A percentile compares a stretch with the other conserved stretches of the same genome.
These are phyloP conservation scores for Stephanodiscus triporus DNA, from an alignment of 108 stramenopile genomes.

Conservation along the genomic window DNA sequence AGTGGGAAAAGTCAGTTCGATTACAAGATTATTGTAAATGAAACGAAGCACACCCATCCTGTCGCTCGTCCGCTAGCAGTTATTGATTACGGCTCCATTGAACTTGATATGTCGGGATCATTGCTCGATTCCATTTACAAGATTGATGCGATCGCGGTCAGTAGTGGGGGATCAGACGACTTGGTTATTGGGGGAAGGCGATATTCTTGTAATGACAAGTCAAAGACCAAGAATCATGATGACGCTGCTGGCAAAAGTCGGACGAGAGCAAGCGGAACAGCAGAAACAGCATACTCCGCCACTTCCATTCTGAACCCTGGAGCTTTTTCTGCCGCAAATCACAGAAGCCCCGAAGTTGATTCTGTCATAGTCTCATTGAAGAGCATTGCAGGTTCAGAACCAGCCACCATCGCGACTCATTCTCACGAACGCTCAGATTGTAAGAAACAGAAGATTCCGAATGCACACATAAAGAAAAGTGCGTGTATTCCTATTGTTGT, in stretches of 20 bases:
- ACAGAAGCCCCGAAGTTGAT: conserved; percentile 10
- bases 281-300: background rate
- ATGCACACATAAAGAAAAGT: background rate
- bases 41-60: background rate
- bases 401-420: background rate
- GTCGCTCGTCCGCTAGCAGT: conserved; percentile 22
- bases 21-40: background rate
- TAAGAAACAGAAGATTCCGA: background rate
- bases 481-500: background rate
- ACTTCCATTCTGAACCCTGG: background rate
- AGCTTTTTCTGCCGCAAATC: conserved; percentile 4
- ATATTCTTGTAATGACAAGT: background rate
- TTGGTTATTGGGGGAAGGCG: background rate
- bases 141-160: conserved; percentile 6
- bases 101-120: conserved; percentile 29
- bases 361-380: conserved; percentile 24
- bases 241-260: background rate
- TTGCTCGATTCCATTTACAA: conserved; percentile 33
- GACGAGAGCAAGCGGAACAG: background rate
- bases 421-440: background rate
- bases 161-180: background rate
- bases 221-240: background rate
- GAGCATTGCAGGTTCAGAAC: background rate
- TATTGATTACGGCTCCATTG: conserved; percentile 29
- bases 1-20: background rate